Evolutionary conservation across 768 basidiomycete species (phyloP).

Genomic region (Naganishia vaughanmartiniae): DNA sequence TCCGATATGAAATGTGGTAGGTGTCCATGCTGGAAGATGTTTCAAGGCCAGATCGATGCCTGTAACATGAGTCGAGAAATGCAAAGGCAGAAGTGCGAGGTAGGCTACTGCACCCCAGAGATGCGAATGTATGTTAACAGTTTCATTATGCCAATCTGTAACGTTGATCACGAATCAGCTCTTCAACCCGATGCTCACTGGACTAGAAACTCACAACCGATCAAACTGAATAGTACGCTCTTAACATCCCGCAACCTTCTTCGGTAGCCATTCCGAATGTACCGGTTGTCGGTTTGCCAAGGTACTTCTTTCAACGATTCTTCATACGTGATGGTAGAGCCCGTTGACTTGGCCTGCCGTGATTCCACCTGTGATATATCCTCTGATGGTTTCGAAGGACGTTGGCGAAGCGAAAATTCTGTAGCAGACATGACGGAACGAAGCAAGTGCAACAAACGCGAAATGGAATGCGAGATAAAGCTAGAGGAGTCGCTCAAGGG

Average conservation of each 20-base stretch:
- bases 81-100: slow-evolving; percentile 57
- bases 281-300: slow-evolving; percentile 51
- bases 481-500: too few species aligned
- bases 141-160: slow-evolving; percentile 50
- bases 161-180: background rate
- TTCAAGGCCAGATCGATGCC: slow-evolving; percentile 32
- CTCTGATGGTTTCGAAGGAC: slow-evolving; percentile 5
- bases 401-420: slow-evolving; percentile 20
- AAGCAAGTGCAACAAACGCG: background rate
- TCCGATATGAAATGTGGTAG: background rate
- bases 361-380: background rate
- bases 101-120: slow-evolving; percentile 66
- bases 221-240: slow-evolving; percentile 20
- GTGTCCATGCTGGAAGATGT: slow-evolving; percentile 11
- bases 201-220: slow-evolving; percentile 28
- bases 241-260: slow-evolving; percentile 30
- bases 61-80: slow-evolving; percentile 52
- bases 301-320: slow-evolving; percentile 40
- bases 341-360: background rate
- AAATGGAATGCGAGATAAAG: background rate
- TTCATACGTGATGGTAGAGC: slow-evolving; percentile 36
- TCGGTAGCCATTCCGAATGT: slow-evolving; percentile 45
- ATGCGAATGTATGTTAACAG: slow-evolving; percentile 78
- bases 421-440: slow-evolving; percentile 20
- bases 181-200: background rate